Evolutionary conservation across 352 stramenopile genomes (phyloP).

Genomic region (Phytophthora foliorum): DNA sequence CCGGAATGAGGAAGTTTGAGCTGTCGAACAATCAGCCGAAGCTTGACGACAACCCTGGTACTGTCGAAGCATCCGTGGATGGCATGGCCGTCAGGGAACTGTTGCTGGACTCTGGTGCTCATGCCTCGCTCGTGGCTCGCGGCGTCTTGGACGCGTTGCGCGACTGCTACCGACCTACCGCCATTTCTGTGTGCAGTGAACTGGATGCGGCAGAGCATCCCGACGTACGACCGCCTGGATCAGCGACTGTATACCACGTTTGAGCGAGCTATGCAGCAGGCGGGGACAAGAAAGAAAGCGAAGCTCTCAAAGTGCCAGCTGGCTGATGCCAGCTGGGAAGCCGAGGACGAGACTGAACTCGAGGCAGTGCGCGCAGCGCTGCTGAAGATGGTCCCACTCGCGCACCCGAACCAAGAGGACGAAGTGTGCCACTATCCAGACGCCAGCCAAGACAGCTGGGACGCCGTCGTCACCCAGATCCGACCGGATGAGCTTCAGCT

Average conservation of each 20-base stretch:
- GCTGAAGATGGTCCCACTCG: slow-evolving; percentile 27
- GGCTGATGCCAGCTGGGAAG: slow-evolving; percentile 10
- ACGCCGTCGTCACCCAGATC: slow-evolving; percentile 8
- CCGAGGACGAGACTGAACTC: slow-evolving; percentile 16
- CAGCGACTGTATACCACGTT: slow-evolving; percentile 6
- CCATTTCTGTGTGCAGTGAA: slow-evolving; percentile 6
- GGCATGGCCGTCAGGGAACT: background rate
- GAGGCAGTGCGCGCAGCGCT: slow-evolving; percentile 2
- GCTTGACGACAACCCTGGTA: background rate
- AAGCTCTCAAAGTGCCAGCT: slow-evolving; percentile 19
- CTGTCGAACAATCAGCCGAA: background rate
- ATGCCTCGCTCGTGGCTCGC: background rate
- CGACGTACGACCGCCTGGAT: background rate
- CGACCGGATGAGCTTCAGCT: background rate
- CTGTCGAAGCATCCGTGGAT: background rate
- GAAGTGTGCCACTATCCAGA: slow-evolving; percentile 15
- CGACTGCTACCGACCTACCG: background rate
- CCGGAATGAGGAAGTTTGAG: background rate
- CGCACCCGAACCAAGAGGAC: background rate
- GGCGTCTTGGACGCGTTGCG: background rate
- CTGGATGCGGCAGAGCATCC: slow-evolving; percentile 9
- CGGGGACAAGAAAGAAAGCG: slow-evolving; percentile 27
- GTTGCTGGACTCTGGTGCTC: background rate
- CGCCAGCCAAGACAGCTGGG: slow-evolving; percentile 1
- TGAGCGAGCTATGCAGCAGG: slow-evolving; percentile 11